Evolutionary conservation across 495 filamentous ascomycete genomes (phyloP), one percentile per base, ranked within the genome.

Genomic region (Podospora didyma): DNA sequence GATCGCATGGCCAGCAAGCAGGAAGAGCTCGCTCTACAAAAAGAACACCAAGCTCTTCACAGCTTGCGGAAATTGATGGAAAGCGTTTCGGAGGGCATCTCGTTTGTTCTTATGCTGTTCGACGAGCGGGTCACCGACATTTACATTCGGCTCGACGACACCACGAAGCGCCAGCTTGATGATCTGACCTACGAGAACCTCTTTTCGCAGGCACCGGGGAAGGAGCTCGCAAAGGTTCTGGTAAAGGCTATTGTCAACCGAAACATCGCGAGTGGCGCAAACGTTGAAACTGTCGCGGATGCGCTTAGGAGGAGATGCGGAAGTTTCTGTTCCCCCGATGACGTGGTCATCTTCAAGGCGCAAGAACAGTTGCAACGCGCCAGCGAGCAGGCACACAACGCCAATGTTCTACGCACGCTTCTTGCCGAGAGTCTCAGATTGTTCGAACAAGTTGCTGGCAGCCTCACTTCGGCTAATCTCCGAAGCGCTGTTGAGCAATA

Each of bases 201-300:
- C 1, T 97, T 97, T 70, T 88, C 89, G 17, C 84, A 86, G 24
- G 69, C 73, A 28, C 78, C 80, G 37, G 94, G 95, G 10, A 90
- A 91, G 56, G 89, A 96, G 21, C 82, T 97, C n/a, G 95, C 92
- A 20, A 96, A 96, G 73, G 87, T 96, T 55, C 77, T 99, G 2
- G 95, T 99, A 39, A 97, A 97, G 70, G 92, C 92, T 1, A 97
- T 99, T 60, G 94, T 99, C 53, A 97, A 97, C 72, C 81, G 91
- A 37, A 97, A 95, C 70, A 97, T 99, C 65, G 89, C 90, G 39
- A 92, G 87, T 60, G 94, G 94, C 21, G 89, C 91, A 21, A 97
- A 96, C 62, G 93, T 99, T 17, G 94, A 99, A 69, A 97, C 92
- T 0, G 89, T 99, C 41, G 92, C 94, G 0, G 94, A 97, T 72